These are phyloP conservation scores for Trebouxiophyceae sp. DNA, from an alignment of 163 green algal genomes.

Conservation along the genomic window DNA sequence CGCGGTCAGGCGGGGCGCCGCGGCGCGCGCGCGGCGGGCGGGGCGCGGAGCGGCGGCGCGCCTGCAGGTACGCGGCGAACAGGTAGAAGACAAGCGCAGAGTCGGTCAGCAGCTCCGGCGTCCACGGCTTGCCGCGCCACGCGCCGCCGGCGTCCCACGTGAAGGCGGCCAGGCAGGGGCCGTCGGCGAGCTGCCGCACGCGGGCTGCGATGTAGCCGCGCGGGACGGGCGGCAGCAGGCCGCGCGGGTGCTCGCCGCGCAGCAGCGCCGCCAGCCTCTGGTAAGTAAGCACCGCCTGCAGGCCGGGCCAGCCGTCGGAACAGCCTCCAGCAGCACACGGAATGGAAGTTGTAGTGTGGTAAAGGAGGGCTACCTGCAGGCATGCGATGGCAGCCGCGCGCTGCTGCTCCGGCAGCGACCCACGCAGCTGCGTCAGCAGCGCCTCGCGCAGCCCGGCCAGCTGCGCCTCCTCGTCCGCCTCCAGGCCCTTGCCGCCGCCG, in stretches of 20 bases:
- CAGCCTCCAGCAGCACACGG: too few relatives aligned
- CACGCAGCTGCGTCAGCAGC: slow-evolving; percentile 16
- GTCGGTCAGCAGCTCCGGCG: slow-evolving; percentile 67
- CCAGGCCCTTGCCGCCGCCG: neutral
- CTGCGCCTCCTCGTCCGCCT: neutral
- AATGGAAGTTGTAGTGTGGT: too few relatives aligned
- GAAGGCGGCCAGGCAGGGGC: slow-evolving; percentile 46
- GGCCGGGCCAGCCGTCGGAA: too few relatives aligned
- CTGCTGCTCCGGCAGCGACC: slow-evolving; percentile 7
- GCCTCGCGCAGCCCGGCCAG: slow-evolving; percentile 10
- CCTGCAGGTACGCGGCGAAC: slow-evolving; percentile 62
- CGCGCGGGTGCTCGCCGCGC: slow-evolving; percentile 46
- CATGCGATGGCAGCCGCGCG: slow-evolving; percentile 5
- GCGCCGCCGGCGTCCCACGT: slow-evolving; percentile 48
- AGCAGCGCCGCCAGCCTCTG: slow-evolving; percentile 53
- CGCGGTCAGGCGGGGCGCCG: too few relatives aligned
- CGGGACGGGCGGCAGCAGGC: slow-evolving; percentile 61
- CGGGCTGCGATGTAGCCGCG: slow-evolving; percentile 56
- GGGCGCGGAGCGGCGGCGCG: too few relatives aligned
- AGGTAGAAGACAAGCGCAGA: slow-evolving; percentile 65
- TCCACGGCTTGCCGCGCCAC: slow-evolving; percentile 56
- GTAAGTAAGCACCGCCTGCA: slow-evolving; percentile 37
- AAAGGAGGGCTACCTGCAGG: slow-evolving; percentile 24
- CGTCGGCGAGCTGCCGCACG: slow-evolving; percentile 46
- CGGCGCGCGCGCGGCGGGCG: too few relatives aligned